phyloP scores from a whole-genome alignment of 2,329 filamentous ascomycete genomes.

The Phaeosphaeria sp. region DNA sequence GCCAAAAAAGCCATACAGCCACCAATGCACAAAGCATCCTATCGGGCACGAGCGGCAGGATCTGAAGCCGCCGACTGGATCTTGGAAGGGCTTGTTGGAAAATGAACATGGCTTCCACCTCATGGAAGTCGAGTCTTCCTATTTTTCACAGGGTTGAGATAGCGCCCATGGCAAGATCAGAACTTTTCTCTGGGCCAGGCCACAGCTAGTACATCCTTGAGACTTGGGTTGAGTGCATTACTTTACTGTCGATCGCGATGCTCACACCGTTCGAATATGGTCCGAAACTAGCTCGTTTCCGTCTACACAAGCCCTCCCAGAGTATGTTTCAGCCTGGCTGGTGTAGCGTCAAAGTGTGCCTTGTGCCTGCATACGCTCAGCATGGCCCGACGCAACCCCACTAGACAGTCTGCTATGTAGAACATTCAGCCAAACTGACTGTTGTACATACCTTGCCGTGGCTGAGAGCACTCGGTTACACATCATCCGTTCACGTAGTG shows the following conservation, averaged over 20 bases:
- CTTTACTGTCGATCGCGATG: background rate
- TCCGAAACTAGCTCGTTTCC: background rate
- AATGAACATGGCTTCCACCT: background rate
- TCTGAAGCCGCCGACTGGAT: background rate
- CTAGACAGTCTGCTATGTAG: background rate
- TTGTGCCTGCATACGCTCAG: conserved; percentile 1
- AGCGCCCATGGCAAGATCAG: background rate
- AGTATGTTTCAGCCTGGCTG: background rate
- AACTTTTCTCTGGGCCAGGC: background rate
- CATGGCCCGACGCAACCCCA: background rate
- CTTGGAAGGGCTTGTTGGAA: background rate
- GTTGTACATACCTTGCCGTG: background rate
- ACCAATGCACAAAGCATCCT: background rate
- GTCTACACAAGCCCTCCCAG: background rate
- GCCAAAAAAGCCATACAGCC: background rate
- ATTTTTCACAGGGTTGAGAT: background rate
- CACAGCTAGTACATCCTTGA: background rate
- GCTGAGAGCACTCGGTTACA: background rate
- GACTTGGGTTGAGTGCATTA: background rate
- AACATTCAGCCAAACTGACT: too few relatives aligned
- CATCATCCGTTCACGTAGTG: background rate
- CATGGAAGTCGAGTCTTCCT: background rate
- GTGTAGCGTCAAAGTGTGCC: background rate
- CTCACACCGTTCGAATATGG: background rate
- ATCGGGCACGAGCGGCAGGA: background rate